These are phyloP conservation scores for Chytriomyces sp. DNA, from an alignment of 192 early-diverging fungal species.

Conservation along the genomic window DNA sequence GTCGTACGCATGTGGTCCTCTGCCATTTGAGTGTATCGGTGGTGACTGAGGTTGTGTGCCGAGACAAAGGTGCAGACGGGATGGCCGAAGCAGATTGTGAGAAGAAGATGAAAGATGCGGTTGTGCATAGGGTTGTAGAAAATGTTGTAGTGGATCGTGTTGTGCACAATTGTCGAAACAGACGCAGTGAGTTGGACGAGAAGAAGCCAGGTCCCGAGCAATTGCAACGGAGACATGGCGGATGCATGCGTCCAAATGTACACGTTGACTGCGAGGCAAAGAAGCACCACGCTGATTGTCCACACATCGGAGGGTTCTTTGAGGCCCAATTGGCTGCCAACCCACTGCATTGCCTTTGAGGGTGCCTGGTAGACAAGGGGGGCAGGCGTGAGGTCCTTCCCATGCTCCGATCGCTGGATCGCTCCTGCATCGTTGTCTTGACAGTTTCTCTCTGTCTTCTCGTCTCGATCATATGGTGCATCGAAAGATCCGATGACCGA, in stretches of 20 bases:
- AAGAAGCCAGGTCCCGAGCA: not conserved
- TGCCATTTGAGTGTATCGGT: slow-evolving; percentile 7
- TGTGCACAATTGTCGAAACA: slow-evolving; percentile 9
- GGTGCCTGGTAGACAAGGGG: not conserved
- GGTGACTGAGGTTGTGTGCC: not conserved
- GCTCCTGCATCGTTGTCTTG: no score
- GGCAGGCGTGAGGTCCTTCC: not conserved
- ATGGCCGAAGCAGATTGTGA: slow-evolving; percentile 14
- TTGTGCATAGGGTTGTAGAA: not conserved
- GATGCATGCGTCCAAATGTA: not conserved
- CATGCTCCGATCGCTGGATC: no score
- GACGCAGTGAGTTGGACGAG: slow-evolving; percentile 9
- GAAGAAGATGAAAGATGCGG: not conserved
- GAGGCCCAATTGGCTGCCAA: not conserved
- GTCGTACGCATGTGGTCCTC: slow-evolving; percentile 7
- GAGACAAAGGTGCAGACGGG: slow-evolving; percentile 15
- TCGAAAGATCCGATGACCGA: no score
- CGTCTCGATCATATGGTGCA: no score
- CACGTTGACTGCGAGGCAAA: not conserved
- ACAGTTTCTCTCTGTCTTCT: no score
- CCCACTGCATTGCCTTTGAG: not conserved
- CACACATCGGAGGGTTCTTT: slow-evolving; percentile 3
- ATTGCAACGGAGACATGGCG: not conserved
- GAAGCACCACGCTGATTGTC: not conserved
- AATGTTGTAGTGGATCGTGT: slow-evolving; percentile 6